Evolutionary conservation across 1,284 basidiomycete species (phyloP), one percentile per base, ranked within the genome.

Genomic region (Cutaneotrichosporon dermatis): DNA sequence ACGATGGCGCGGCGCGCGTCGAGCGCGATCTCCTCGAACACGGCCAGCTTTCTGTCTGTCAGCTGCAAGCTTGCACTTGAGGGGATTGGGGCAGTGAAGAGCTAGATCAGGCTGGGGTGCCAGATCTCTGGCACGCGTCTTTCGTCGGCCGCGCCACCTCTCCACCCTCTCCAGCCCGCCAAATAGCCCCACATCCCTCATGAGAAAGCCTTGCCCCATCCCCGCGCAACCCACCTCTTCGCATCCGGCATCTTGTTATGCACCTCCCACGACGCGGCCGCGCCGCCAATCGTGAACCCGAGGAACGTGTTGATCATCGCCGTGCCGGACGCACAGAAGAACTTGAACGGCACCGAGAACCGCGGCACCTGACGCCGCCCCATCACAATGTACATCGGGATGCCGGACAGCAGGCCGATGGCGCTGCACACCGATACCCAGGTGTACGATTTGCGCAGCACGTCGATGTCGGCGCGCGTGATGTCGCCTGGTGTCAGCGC

Each of bases 21-120:
- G n/a, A 63, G 49, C 40, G 71, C 67, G 46, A 75, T 64, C 49
- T 73, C 59, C 46, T 67, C 64, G 51, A 75, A 72, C 10, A 75
- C 67, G 50, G 61, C 57, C 35, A 75, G 58, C 54, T 74, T 75
- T n/a, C 71, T 74, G 55, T 12, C 10, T 25, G 50, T 61, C 39
- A 61, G 60, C 49, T 25, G 25, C 25, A 25, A 25, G 25, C 25
- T 25, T 25, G 25, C 25, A 25, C 25, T 25, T 25, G 25, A 25
- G 25, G 25, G 25, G 25, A 25, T 25, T 25, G 25, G 25, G 25
- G 25, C 25, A 25, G 25, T 25, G 25, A 25, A 25, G 25, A 25
- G 25, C 25, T 25, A 25, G 25, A 25, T 25, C 25, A 25, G 25
- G 25, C 25, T 25, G 25, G 25, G 25, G 25, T 25, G 25, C 25